phyloP scores from a whole-genome alignment of 148 eudicot genomes.

The Vaccinium macrocarpon region DNA sequence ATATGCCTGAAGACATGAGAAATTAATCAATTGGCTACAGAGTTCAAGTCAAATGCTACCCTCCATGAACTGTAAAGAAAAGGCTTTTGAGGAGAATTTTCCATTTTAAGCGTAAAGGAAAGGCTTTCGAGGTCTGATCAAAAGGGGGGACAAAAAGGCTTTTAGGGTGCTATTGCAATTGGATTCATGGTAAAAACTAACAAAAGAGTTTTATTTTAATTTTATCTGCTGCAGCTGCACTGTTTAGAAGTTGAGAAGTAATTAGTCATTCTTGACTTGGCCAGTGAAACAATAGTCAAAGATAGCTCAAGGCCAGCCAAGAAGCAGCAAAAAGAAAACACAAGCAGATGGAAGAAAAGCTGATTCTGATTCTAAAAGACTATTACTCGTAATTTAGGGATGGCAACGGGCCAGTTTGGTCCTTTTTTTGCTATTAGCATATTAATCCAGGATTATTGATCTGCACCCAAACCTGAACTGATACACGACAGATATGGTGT shows the following conservation, averaged over 20 bases:
- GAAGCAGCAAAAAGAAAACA: not conserved
- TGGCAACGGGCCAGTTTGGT: not conserved
- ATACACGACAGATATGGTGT: not conserved
- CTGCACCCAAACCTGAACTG: not conserved
- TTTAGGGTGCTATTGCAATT: not conserved
- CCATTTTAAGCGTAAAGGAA: not conserved
- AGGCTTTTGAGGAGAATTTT: not conserved
- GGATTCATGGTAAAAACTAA: not conserved
- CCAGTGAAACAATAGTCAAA: not conserved
- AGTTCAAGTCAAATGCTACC: not conserved
- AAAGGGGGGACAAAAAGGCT: not conserved
- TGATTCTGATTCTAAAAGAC: not conserved
- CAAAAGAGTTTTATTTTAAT: not conserved
- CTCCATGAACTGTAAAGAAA: no score
- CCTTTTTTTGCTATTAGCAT: not conserved
- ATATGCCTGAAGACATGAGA: constrained; percentile 58
- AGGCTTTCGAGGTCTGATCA: not conserved
- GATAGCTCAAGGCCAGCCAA: not conserved
- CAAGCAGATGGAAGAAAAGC: not conserved
- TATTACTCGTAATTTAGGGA: not conserved
- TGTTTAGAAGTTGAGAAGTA: not conserved
- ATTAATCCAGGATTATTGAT: not conserved
- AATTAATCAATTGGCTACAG: constrained; percentile 8
- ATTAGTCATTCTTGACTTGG: not conserved
- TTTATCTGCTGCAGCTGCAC: not conserved